Conservation (phyloP, 2,329 filamentous ascomycete species). For the Clathrospora elynae region DNA sequence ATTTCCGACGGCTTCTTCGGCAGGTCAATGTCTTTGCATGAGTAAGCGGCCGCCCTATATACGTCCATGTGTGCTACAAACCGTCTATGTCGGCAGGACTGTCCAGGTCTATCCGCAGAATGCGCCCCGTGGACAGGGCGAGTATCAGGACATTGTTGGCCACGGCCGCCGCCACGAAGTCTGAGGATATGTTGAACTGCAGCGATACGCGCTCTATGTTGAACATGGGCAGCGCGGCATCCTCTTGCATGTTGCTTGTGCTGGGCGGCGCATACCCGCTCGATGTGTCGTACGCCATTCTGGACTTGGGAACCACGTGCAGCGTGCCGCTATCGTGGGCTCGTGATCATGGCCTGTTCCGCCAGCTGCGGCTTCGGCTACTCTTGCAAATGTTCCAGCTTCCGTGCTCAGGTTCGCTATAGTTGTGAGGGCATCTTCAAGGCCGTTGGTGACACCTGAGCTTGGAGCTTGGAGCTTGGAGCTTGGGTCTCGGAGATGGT, state of each 20-base stretch:
- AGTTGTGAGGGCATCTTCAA: too few species aligned
- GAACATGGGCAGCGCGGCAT: constrained; percentile 81
- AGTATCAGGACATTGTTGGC: constrained; percentile 96
- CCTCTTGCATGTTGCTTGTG: constrained; percentile 65
- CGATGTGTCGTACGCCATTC: constrained; percentile 72
- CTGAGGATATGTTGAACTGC: constrained; percentile 90
- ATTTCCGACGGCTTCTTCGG: constrained; percentile 91
- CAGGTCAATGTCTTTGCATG: constrained; percentile 81
- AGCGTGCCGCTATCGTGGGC: constrained; percentile 17
- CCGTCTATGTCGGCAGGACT: constrained; percentile 90
- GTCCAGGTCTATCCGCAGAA: constrained; percentile 92
- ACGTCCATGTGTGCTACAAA: constrained; percentile 27
- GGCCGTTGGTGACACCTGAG: constrained; percentile 23
- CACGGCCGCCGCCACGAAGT: constrained; percentile 95
- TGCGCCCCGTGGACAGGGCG: constrained; percentile 87
- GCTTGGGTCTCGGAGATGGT: constrained; percentile 4
- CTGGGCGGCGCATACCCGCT: constrained; percentile 74
- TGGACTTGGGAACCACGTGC: constrained; percentile 12
- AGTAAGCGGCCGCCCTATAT: constrained; percentile 16
- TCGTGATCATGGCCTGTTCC: constrained; percentile 20
- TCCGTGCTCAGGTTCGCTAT: constrained; percentile 7
- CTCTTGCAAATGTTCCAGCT: neutral
- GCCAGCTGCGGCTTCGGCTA: constrained; percentile 16
- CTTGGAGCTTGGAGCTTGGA: constrained; percentile 18
- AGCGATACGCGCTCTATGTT: constrained; percentile 90